Evolutionary conservation across 371 early-diverging fungal species (phyloP).

Genomic region (Mucor racemosus): DNA sequence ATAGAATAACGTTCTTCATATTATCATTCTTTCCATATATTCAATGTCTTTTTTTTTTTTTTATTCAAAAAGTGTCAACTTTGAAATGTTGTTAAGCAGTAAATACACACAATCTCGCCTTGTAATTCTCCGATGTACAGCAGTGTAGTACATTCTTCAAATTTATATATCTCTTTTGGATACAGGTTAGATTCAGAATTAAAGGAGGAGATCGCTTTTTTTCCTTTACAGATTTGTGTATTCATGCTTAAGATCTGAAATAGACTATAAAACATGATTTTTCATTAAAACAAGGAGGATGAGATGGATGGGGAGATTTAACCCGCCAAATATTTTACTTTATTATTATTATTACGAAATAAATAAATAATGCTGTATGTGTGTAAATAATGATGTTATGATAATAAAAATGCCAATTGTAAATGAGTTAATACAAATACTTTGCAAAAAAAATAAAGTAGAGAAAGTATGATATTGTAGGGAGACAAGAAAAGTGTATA

Average conservation of each 20-base stretch:
- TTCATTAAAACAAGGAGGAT: neutral
- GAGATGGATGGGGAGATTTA: neutral
- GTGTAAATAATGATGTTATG: neutral
- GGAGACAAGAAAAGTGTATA: no score
- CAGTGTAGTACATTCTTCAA: neutral
- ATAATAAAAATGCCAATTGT: neutral
- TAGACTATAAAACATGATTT: neutral
- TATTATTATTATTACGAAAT: neutral
- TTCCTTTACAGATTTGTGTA: no score
- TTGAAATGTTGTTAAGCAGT: neutral
- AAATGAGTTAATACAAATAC: neutral
- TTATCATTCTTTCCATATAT: neutral
- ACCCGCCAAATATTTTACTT: neutral
- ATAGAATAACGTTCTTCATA: neutral
- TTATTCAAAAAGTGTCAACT: neutral
- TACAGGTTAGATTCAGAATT: neutral
- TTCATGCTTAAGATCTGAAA: neutral
- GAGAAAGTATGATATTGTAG: neutral
- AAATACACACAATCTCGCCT: neutral
- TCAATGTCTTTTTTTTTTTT: neutral
- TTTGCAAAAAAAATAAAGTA: neutral
- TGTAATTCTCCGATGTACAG: slow-evolving; percentile 5
- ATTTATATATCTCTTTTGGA: neutral
- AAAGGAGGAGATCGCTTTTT: neutral
- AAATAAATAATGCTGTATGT: neutral